Evolutionary conservation across 2,329 filamentous ascomycete genomes (phyloP), one percentile per base, ranked within the genome.

Genomic region (Fusarium chlamydosporum): DNA sequence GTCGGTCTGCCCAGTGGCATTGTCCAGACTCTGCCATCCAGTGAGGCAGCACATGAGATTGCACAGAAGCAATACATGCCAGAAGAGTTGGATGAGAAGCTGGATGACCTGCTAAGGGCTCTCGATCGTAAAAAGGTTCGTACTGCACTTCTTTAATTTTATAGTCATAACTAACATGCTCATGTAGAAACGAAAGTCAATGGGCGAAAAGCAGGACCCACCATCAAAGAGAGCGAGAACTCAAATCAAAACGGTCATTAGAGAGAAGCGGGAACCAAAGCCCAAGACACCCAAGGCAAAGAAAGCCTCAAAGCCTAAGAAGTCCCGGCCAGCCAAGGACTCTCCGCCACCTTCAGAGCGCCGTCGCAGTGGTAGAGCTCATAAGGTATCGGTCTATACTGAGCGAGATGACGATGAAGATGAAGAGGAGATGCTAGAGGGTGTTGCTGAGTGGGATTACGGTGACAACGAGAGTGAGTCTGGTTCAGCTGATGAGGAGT

Each of bases 21-120:
- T 16, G 98, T 96, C 78, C 86, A 86, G 16, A 84, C 89, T 5
- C 85, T 98, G 68, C 86, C 90, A 20, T 92, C 88, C 65, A 94
- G 96, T 74, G 88, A 91, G 31, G 87, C 89, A 48, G 94, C 94
- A 1, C 92, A 96, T 75, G 88, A 92, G 73, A 94, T 97, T 75
- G 93, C 94, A 0, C 90, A 93, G 77, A 96, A 91, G 82, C 90
- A 91, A 61, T 97, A 92, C 76, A 85, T 97, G 12, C 91, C 93
- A 1, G 91, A 94, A 15, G 91, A 90, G 26, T 79, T 92, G 18
- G 91, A 93, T 40, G 91, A 94, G 61, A 85, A 87, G 55, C 83
- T 98, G 29, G 94, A 97, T 70, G 88, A 89, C 20, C 79, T 89
- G 35, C 76, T 91, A 27, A 83, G 84, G 74, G 82, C 82, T 1